These are phyloP conservation scores for Linaria vulgaris DNA, from an alignment of 257 asterid species.

Conservation along the genomic window DNA sequence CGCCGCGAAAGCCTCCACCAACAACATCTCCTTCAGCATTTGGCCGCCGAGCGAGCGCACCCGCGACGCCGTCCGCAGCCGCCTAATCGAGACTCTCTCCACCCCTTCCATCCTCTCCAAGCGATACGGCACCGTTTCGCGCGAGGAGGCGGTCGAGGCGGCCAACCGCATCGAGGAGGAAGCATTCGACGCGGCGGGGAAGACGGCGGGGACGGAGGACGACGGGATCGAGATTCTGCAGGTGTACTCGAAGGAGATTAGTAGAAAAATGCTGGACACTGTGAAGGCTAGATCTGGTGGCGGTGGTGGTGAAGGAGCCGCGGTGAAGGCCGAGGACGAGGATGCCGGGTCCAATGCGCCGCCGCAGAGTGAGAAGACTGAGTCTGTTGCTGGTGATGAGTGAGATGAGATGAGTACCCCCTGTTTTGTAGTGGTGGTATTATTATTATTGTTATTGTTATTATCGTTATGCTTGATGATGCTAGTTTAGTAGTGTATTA, in stretches of 20 bases:
- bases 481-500: too few relatives aligned
- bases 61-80: slow-evolving; percentile 78
- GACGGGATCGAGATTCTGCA: slow-evolving; percentile 83
- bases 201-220: slow-evolving; percentile 40
- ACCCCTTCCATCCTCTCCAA: slow-evolving; percentile 77
- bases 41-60: slow-evolving; percentile 92
- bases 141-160: slow-evolving; percentile 64
- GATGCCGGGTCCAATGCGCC: slow-evolving; percentile 52
- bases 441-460: too few relatives aligned
- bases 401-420: slow-evolving; percentile 17
- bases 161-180: slow-evolving; percentile 69
- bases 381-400: slow-evolving; percentile 44
- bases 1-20: slow-evolving; percentile 19
- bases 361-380: slow-evolving; percentile 49
- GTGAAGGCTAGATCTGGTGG: slow-evolving; percentile 77
- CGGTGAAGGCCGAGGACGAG: slow-evolving; percentile 42
- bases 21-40: slow-evolving; percentile 58
- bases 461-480: too few relatives aligned
- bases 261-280: slow-evolving; percentile 73
- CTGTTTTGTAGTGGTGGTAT: neutral
- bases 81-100: slow-evolving; percentile 73
- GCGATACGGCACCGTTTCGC: slow-evolving; percentile 75
- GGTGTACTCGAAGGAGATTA: slow-evolving; percentile 84
- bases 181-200: slow-evolving; percentile 56
- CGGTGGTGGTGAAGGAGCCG: slow-evolving; percentile 8